Base-by-base conservation (phyloP, 1,284 basidiomycete species). In the Earliella scabrosa region DNA sequence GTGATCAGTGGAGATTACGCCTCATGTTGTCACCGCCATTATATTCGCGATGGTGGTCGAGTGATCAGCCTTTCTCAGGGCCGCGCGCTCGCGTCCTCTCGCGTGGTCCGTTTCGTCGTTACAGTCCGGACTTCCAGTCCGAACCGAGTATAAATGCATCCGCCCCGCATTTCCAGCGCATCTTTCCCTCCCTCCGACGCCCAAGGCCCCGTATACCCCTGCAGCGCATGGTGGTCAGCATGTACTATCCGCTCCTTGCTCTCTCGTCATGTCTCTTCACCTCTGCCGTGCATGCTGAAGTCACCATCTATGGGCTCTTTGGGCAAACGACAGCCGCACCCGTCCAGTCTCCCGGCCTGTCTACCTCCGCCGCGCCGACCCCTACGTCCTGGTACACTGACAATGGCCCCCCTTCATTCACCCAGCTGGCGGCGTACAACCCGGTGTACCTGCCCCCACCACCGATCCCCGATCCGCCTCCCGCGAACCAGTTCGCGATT, bases 381-480 rank as follows among this genome's bases (percentile, higher is more conserved):
- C n/a, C n/a, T 26, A 62, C 60, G 20, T 52, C 60, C 35, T 61
- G 53, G 23, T 44, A 52, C 20, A 62, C 60, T 5, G 36, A 34
- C 10, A 36, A 55, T 23, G 58, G 58, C 3, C 54, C 58, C 18
- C 52, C 58, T 2, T 40, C 39, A 6, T 66, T 58, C 44, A 61
- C 62, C 23, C 56, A 59, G n/a, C 58, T 58, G 21, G 66, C 63
- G 10, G 67, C 64, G 10, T 67, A 66, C 50, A 60, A 68, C 54
- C 51, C 53, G 3, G 53, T 63, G 21, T 59, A 59, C 48, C 50
- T 66, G 38, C 32, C 21, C 5, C 57, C 66, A 2, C 69, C 70
- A 1, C 40, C 66, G 1, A 54, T 68, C 11, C 68, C 67, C 1
- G 51, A n/a, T 16, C 63, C 56, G 31, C 14, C 45, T 32, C 63